Evolutionary conservation across 2,329 filamentous ascomycete genomes (phyloP), one percentile per base, ranked within the genome.

Genomic region (Clonostachys sp.): DNA sequence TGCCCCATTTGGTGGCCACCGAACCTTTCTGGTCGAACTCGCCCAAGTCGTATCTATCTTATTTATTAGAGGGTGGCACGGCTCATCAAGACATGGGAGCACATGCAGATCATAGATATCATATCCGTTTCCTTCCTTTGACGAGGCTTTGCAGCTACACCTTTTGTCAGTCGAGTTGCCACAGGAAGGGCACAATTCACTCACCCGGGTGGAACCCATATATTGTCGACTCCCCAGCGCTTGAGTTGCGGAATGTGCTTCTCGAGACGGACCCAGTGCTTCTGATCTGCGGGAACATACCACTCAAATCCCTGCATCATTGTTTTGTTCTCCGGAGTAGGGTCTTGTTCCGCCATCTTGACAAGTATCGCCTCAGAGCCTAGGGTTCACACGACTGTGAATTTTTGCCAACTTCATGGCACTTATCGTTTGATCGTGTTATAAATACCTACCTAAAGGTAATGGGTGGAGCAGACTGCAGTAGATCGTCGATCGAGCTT

Each of bases 251-350:
- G 75, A 2, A 87, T 59, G 5, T 75, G 74, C 44, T 72, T 70
- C 38, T 70, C 67, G 3, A 87, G 75, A 14, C 84, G 78, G 44
- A 74, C 67, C 78, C 82, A 88, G 63, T 88, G 84, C 52, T 74
- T 70, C 50, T 78, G 67, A 49, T 85, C 79, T 36, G 77, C 78
- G 4, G 83, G 82, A 6, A 84, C 77, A 57, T 89, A 83, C 86
- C 86, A 89, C 68, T 89, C 86, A 58, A 87, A 89, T 13, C 75
- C 81, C 65, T 89, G 84, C 62, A 89, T 75, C 66, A 89, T 78
- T 45, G 80, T 77, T 58, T 67, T 67, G 52, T 78, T 78, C 57
- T 74, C 68, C 13, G 66, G 62, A 2, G 70, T 45, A 6, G 53
- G 45, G 20, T 48, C 44, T 17, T 50, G n/a, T 24, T 47, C 14